Evolutionary conservation across 768 basidiomycete genomes (phyloP), one percentile per base, ranked within the genome.

Genomic region (Jaapia argillacea): DNA sequence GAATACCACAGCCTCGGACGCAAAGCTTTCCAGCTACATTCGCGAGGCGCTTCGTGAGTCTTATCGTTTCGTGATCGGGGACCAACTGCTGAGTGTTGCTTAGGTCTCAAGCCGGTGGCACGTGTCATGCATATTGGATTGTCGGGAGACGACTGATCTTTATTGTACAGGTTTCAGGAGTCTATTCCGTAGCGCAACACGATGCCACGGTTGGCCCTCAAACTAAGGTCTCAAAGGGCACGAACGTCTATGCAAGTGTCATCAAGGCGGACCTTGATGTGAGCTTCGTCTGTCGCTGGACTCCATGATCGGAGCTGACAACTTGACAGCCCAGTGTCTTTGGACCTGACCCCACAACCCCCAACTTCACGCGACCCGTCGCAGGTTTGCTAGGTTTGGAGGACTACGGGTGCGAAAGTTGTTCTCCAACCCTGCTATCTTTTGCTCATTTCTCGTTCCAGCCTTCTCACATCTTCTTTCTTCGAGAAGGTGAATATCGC

Each of bases 21-120:
- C 6, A 16, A 28, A 36, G 4, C 27, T 44, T 31, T 10, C 31
- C n/a, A 12, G 21, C 13, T 35, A 40, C 24, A 40, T 48, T 20
- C 20, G 31, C 6, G 54, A 52, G 42, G 52, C 47, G 21, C 40
- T 59, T 12, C 24, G 43, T 43, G 28, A 28, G 36, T 27, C n/a
- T n/a, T n/a, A n/a, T n/a, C n/a, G 33, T 7, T 20, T 21, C 37
- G 37, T 21, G 37, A 20, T 38, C 37, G 40, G 5, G 43, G 48
- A n/a, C 36, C 10, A 28, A 39, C 18, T 24, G 23, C 37, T 23
- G 3, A 33, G 12, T 6, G 24, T 39, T 18, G 6, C 6, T 44
- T 10, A 45, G n/a, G 35, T n/a, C 24, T 23, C 24, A 38, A 20
- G 25, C 24, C 46, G 26, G 21, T 16, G 7, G 23, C 7, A 33